Evolutionary conservation across 2,329 filamentous ascomycete genomes (phyloP).

Genomic region (Colletotrichum higginsianum): DNA sequence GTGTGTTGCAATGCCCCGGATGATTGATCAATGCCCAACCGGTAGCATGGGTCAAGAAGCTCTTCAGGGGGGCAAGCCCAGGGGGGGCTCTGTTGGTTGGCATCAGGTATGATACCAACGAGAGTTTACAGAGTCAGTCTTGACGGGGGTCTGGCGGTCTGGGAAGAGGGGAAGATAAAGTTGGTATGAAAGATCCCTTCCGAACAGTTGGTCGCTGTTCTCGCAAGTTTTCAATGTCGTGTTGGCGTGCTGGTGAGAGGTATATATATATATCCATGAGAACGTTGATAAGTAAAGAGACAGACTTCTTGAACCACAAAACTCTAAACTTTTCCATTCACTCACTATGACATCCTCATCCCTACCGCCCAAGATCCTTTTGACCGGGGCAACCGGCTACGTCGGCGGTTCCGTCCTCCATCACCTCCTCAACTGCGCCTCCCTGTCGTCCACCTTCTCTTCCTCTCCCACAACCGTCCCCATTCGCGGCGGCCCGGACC

Average conservation of each 20-base stretch:
- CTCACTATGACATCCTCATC: neutral
- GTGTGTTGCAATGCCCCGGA: neutral
- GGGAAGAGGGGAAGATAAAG: neutral
- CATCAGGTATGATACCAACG: neutral
- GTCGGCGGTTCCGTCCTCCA: slow-evolving; percentile 44
- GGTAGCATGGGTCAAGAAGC: neutral
- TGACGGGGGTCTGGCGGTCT: neutral
- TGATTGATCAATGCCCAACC: neutral
- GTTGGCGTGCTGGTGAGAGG: neutral
- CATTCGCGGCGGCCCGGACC: slow-evolving; percentile 30
- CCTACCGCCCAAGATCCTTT: slow-evolving; percentile 32
- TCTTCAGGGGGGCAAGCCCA: neutral
- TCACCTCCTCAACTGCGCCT: slow-evolving; percentile 31
- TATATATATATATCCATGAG: neutral
- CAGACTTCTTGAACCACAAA: neutral
- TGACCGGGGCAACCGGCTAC: slow-evolving; percentile 43
- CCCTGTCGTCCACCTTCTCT: slow-evolving; percentile 17
- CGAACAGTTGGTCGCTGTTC: neutral
- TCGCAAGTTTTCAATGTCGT: neutral
- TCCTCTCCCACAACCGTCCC: slow-evolving; percentile 17
- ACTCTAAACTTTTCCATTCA: neutral
- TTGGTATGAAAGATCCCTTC: neutral
- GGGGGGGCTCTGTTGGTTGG: neutral
- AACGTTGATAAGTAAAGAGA: neutral
- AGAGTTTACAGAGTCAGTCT: neutral